Evolutionary conservation across 768 basidiomycete species (phyloP).

Genomic region (Fistulinella prunicolor): DNA sequence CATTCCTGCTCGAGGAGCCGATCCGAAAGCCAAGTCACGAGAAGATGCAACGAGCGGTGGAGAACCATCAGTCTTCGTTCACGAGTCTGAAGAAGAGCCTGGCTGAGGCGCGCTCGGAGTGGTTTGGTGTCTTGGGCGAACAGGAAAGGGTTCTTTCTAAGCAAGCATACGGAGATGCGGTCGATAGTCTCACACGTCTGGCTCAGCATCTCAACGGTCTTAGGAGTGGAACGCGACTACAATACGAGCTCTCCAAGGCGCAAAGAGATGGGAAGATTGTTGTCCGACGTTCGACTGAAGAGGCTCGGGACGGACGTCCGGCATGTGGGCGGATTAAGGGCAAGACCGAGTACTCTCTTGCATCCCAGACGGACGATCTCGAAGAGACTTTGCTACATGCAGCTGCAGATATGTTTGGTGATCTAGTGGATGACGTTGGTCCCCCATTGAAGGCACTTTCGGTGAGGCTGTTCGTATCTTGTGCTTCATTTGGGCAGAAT

Average conservation of each 20-base stretch:
- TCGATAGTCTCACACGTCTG: slow-evolving; percentile 81
- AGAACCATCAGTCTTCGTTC: slow-evolving; percentile 86
- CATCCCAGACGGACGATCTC: slow-evolving; percentile 43
- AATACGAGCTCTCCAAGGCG: slow-evolving; percentile 76
- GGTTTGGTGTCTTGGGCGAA: slow-evolving; percentile 40
- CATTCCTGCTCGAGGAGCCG: slow-evolving; percentile 80
- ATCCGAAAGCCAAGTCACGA: slow-evolving; percentile 54
- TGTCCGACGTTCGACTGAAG: slow-evolving; percentile 21
- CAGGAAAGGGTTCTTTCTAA: slow-evolving; percentile 31
- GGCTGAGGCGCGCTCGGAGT: slow-evolving; percentile 85
- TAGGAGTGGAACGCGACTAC: slow-evolving; percentile 77
- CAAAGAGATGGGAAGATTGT: slow-evolving; percentile 43
- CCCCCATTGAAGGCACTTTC: slow-evolving; percentile 73
- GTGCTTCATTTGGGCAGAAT: not conserved
- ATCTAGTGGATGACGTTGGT: slow-evolving; percentile 75
- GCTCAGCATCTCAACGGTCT: slow-evolving; percentile 94
- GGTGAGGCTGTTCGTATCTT: slow-evolving; percentile 40
- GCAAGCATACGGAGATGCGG: slow-evolving; percentile 79
- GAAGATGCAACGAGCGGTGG: slow-evolving; percentile 74
- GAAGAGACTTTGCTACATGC: slow-evolving; percentile 38
- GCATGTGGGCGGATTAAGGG: slow-evolving; percentile 20
- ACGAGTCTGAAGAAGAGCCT: slow-evolving; percentile 85
- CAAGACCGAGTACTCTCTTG: slow-evolving; percentile 28
- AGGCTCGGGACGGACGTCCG: slow-evolving; percentile 12
- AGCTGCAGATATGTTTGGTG: slow-evolving; percentile 73